Evolutionary conservation across 345 rosid genomes (phyloP).

Genomic region (Orychophragmus violaceus): DNA sequence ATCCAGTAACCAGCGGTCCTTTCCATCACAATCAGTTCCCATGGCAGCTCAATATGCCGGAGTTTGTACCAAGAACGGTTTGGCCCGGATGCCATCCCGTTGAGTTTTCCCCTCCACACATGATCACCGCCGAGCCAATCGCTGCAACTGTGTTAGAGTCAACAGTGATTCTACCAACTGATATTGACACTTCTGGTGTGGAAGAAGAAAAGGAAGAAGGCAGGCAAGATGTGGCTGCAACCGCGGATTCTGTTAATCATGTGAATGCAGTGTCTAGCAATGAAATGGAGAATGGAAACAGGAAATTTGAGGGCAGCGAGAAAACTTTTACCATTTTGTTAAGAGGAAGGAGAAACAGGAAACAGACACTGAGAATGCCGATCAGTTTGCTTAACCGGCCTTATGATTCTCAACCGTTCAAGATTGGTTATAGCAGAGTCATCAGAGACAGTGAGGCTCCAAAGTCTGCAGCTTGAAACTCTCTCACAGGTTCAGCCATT

Average conservation of each 20-base stretch:
- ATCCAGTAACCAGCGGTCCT: constrained; percentile 63
- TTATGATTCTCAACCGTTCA: constrained; percentile 83
- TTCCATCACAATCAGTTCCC: constrained; percentile 82
- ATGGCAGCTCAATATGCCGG: constrained; percentile 73
- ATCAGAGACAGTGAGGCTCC: constrained; percentile 76
- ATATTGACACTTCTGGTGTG: constrained; percentile 46
- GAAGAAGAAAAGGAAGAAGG: no score
- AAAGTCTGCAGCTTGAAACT: constrained; percentile 36
- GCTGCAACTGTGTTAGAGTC: constrained; percentile 45
- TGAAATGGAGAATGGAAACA: constrained; percentile 39
- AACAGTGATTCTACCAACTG: constrained; percentile 39
- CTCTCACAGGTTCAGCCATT: neutral
- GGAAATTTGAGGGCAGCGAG: constrained; percentile 46
- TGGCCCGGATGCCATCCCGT: constrained; percentile 69
- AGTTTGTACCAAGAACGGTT: constrained; percentile 60
- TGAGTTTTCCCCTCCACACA: constrained; percentile 63
- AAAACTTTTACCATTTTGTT: constrained; percentile 84
- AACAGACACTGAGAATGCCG: constrained; percentile 91
- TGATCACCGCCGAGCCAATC: constrained; percentile 54
- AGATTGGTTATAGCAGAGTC: constrained; percentile 64
- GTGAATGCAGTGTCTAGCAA: constrained; percentile 27
- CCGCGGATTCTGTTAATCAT: constrained; percentile 12
- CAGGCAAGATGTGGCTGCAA: constrained; percentile 21
- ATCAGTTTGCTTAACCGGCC: constrained; percentile 85
- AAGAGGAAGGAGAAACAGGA: constrained; percentile 81